These are phyloP conservation scores for Trifolium pratense DNA, from an alignment of 306 rosid genomes.

Conservation along the genomic window DNA sequence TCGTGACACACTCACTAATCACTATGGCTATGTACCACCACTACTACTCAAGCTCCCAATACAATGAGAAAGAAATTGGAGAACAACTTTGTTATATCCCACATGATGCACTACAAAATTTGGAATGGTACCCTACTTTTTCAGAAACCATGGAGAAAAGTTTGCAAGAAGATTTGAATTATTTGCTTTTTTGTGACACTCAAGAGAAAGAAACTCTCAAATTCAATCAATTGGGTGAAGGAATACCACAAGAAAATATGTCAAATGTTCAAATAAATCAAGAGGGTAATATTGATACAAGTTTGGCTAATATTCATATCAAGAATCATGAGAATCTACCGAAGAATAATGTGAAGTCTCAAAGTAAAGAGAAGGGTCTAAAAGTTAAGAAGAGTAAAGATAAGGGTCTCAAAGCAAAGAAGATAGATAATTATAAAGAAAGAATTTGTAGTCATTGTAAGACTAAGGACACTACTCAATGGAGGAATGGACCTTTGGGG, in stretches of 20 bases:
- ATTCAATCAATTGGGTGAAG: not conserved
- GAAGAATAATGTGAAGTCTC: too few species aligned
- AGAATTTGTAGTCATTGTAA: slow-evolving; percentile 28
- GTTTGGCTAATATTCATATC: not conserved
- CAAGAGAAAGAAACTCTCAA: not conserved
- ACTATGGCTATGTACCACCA: too few species aligned
- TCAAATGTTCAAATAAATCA: not conserved
- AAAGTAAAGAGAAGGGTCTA: too few species aligned
- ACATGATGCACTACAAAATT: not conserved
- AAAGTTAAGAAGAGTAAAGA: too few species aligned
- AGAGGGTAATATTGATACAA: not conserved
- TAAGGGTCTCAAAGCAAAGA: not conserved
- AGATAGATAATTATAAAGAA: too few species aligned
- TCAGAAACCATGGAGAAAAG: not conserved
- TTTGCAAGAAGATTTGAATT: not conserved
- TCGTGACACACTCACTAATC: too few species aligned
- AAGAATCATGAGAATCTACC: not conserved
- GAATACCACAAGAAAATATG: not conserved
- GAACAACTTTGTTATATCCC: not conserved
- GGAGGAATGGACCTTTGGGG: slow-evolving; percentile 46
- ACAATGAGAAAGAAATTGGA: not conserved
- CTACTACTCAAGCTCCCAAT: not conserved
- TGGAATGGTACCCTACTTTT: not conserved
- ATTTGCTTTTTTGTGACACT: not conserved
- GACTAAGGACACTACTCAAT: slow-evolving; percentile 25